Conservation (phyloP, 1,284 basidiomycete species). For the Trametes sp. region DNA sequence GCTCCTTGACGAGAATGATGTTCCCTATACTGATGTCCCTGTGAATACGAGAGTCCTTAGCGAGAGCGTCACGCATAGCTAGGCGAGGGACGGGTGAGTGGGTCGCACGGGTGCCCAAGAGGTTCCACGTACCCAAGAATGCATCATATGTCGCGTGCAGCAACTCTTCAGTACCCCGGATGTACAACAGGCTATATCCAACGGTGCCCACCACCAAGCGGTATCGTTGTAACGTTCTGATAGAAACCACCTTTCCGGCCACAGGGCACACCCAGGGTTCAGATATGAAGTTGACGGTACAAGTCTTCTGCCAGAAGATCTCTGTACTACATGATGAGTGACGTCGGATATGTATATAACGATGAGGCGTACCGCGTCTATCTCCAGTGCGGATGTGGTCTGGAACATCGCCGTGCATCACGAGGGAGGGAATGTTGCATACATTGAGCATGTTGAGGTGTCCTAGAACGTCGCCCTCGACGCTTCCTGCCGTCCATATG, state of each 20-base stretch:
- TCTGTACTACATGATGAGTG: not conserved
- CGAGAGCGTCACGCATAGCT: conserved; percentile 20
- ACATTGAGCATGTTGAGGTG: conserved; percentile 2
- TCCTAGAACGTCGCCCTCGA: conserved; percentile 14
- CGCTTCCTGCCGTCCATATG: not conserved
- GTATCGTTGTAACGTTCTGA: not conserved
- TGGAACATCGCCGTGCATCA: conserved; percentile 12
- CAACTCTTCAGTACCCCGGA: conserved; percentile 14
- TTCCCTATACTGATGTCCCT: conserved; percentile 25
- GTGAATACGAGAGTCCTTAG: conserved; percentile 11
- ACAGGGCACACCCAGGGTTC: not conserved
- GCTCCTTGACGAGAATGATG: conserved; percentile 21
- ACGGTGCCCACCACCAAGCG: conserved; percentile 15
- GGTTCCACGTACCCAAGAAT: conserved; percentile 5
- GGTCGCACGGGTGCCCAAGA: no score
- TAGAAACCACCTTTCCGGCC: not conserved
- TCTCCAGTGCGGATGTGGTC: not conserved
- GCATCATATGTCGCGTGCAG: conserved; percentile 20
- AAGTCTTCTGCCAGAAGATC: not conserved
- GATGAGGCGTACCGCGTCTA: no score
- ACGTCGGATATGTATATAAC: no score
- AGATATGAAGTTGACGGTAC: not conserved
- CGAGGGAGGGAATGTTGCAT: conserved; percentile 8
- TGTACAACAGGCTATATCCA: not conserved
- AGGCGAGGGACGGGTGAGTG: no score